These are phyloP conservation scores for Backusella sp. DNA, from an alignment of 192 early-diverging fungal genomes.

Conservation along the genomic window DNA sequence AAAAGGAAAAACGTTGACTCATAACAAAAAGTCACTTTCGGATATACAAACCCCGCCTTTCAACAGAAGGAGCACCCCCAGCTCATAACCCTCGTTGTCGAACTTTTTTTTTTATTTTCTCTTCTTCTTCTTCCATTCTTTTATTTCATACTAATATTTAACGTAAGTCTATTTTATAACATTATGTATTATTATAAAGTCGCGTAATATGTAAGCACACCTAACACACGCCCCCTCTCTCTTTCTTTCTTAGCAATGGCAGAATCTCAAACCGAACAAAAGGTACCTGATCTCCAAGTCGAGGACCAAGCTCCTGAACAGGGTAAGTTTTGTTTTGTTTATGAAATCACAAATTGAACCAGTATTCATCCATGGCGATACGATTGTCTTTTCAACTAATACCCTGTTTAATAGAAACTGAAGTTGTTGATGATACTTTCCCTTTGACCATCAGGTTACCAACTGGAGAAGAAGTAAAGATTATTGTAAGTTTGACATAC, in stretches of 20 bases:
- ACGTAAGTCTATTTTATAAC: background rate
- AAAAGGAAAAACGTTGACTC: constrained; percentile 4
- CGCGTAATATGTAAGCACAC: background rate
- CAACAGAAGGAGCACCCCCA: background rate
- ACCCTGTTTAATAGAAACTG: background rate
- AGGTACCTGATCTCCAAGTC: constrained; percentile 1
- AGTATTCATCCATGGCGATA: background rate
- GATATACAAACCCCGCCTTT: constrained; percentile 2
- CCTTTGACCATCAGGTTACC: constrained; percentile 55
- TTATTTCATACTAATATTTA: background rate
- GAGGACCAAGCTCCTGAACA: background rate
- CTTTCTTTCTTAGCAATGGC: background rate
- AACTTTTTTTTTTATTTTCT: background rate
- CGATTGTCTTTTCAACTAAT: background rate
- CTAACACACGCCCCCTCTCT: background rate
- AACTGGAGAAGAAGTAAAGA: constrained; percentile 41
- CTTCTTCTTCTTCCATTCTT: background rate
- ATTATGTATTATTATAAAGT: background rate
- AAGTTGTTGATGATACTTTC: constrained; percentile 46
- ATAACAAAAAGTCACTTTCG: constrained; percentile 1
- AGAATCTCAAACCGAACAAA: background rate
- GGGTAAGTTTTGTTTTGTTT: background rate
- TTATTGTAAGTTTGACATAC: constrained; percentile 42
- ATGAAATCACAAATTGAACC: background rate
- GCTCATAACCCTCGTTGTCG: constrained; percentile 2